Base-by-base conservation (phyloP, 164 flowering plant species). In the Euptelea pleiosperma region DNA sequence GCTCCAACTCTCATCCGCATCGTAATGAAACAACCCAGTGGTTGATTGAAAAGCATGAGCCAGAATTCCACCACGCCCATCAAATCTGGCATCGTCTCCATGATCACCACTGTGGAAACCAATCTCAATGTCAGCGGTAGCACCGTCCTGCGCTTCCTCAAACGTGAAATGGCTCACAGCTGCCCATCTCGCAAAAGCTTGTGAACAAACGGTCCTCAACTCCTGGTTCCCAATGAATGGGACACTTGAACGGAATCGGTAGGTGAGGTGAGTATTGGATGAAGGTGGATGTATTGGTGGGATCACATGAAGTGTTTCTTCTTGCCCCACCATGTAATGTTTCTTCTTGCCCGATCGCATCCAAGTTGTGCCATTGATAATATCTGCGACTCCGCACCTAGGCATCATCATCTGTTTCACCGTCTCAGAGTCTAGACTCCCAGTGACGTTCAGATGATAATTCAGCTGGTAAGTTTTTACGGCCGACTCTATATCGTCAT, bases 311-410 rank as follows among this genome's bases (percentile, higher is more conserved):
- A 12, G n/a, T n/a, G n/a, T n/a, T n/a, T n/a, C n/a, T n/a, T n/a
- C n/a, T n/a, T n/a, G n/a, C n/a, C n/a, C n/a, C n/a, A 21, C 30
- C 14, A 18, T 43, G 51, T 28, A 25, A 3, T 24, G 3, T 15
- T 33, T 28, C 3, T 11, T 34, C 52, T 12, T 39, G 15, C 43
- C 58, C 4, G 58, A 24, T n/a, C 24, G 3, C n/a, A 16, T 39
- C 7, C 19, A 26, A 26, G 33, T 39, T 24, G 6, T 55, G 19
- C 46, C 34, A 10, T 28, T 16, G 6, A 26, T 43, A 8, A 40
- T 55, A 18, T 55, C 47, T 2, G 58, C 34, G 24, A 37, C 22
- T 1, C 58, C 58, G n/a, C 58, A 55, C 26, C 58, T 37, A 39
- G 58, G 29, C 46, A 21, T 29, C 35, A 1, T 40, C 58, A 55